Evolutionary conservation across 2,329 filamentous ascomycete genomes (phyloP).

Genomic region (Aspergillus pseudonomiae): DNA sequence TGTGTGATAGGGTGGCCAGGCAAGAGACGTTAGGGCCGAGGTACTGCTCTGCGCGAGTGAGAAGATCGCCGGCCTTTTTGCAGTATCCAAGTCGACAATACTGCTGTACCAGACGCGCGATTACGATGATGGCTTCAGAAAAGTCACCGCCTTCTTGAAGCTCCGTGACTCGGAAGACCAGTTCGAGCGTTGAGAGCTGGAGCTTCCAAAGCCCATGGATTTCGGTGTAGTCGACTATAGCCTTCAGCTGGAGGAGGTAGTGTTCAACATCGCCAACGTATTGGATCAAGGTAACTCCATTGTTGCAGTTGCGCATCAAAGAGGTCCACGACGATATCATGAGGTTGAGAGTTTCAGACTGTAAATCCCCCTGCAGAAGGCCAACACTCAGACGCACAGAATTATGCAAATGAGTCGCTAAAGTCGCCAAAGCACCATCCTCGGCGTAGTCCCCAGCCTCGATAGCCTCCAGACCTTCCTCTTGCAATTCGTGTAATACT

Average conservation of each 20-base stretch:
- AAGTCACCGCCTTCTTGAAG: constrained; percentile 41
- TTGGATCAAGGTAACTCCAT: constrained; percentile 45
- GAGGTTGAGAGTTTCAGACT: constrained; percentile 28
- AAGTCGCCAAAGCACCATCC: constrained; percentile 31
- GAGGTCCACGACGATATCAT: constrained; percentile 40
- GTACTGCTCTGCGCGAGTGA: constrained; percentile 62
- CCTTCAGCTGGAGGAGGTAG: constrained; percentile 56
- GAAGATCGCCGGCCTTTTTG: constrained; percentile 57
- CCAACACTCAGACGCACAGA: constrained; percentile 39
- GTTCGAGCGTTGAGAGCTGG: constrained; percentile 52
- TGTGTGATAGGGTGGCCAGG: constrained; percentile 58
- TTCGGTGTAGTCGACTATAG: constrained; percentile 59
- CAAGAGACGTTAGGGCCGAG: constrained; percentile 43
- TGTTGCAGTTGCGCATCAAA: constrained; percentile 49
- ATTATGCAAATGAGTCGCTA: constrained; percentile 34
- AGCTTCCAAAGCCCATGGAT: constrained; percentile 58
- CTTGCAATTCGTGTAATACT: constrained; percentile 29
- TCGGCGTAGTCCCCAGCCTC: constrained; percentile 22
- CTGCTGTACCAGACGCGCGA: constrained; percentile 55
- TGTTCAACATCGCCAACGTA: constrained; percentile 55
- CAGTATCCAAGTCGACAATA: constrained; percentile 64
- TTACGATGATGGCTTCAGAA: constrained; percentile 46
- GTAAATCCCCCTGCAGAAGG: constrained; percentile 37
- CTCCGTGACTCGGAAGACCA: constrained; percentile 53
- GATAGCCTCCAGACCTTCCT: constrained; percentile 29